Evolutionary conservation across 2,329 filamentous ascomycete species (phyloP).

Genomic region (Fusarium sororula): DNA sequence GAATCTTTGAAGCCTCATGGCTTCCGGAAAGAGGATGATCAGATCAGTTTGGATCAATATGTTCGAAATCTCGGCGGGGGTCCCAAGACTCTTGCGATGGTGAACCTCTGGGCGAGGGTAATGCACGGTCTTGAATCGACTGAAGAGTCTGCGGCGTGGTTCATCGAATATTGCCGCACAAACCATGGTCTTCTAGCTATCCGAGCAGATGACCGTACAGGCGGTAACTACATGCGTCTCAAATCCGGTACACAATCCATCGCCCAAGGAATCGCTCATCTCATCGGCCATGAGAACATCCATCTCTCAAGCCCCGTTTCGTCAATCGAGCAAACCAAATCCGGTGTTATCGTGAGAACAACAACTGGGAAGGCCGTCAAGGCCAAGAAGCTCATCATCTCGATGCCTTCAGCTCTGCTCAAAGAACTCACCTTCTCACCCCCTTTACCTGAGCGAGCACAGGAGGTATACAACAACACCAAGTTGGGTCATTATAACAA

Average conservation of each 20-base stretch:
- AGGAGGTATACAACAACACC: conserved; percentile 47
- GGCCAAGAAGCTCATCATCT: conserved; percentile 55
- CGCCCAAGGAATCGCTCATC: conserved; percentile 39
- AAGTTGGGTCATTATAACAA: conserved; percentile 58
- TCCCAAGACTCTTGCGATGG: conserved; percentile 45
- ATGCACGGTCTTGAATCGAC: conserved; percentile 51
- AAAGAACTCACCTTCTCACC: conserved; percentile 58
- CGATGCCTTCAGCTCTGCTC: conserved; percentile 59
- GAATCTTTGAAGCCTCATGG: conserved; percentile 40
- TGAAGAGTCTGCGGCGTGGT: conserved; percentile 49
- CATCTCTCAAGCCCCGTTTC: conserved; percentile 34
- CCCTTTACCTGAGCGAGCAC: conserved; percentile 49
- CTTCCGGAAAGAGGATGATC: conserved; percentile 43
- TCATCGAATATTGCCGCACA: conserved; percentile 51
- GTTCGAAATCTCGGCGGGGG: conserved; percentile 45
- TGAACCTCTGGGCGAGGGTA: conserved; percentile 49
- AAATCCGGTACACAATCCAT: conserved; percentile 39
- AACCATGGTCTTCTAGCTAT: conserved; percentile 48
- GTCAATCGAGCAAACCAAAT: conserved; percentile 35
- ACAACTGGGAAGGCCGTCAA: conserved; percentile 39
- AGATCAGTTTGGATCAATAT: conserved; percentile 48
- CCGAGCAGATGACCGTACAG: conserved; percentile 48
- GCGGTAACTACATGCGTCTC: conserved; percentile 49
- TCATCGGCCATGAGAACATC: conserved; percentile 36
- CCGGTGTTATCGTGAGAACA: conserved; percentile 29